Evolutionary conservation across 768 basidiomycete species (phyloP).

Genomic region (Podaxis carcinomalis): DNA sequence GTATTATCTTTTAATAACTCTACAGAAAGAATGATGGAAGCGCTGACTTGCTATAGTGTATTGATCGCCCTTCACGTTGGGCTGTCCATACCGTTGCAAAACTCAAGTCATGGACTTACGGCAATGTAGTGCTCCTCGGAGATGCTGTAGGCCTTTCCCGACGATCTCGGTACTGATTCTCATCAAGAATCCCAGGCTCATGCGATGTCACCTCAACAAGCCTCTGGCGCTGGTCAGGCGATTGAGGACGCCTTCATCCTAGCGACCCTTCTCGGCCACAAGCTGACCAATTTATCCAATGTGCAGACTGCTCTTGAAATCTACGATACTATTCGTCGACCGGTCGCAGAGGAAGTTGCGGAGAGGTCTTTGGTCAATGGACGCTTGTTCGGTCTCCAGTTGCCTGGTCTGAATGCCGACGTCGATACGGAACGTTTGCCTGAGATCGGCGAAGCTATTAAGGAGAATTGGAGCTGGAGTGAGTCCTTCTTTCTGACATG

Average conservation of each 20-base stretch:
- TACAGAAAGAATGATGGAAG: not conserved
- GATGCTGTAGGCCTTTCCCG: slow-evolving; percentile 32
- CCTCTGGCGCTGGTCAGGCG: slow-evolving; percentile 46
- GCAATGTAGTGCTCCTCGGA: slow-evolving; percentile 37
- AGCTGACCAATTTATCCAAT: slow-evolving; percentile 17
- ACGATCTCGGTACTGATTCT: not conserved
- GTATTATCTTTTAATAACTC: slow-evolving; percentile 21
- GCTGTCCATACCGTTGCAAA: slow-evolving; percentile 33
- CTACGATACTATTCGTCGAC: slow-evolving; percentile 34
- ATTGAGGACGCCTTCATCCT: slow-evolving; percentile 54
- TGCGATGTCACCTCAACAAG: slow-evolving; percentile 43
- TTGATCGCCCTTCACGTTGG: slow-evolving; percentile 34
- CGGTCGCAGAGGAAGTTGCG: slow-evolving; percentile 27
- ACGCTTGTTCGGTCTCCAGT: slow-evolving; percentile 22
- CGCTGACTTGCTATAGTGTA: slow-evolving; percentile 20
- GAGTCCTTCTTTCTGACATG: not conserved
- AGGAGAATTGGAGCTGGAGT: slow-evolving; percentile 27
- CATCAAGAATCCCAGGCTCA: slow-evolving; percentile 30
- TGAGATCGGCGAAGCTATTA: slow-evolving; percentile 24
- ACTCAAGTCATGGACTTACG: slow-evolving; percentile 32
- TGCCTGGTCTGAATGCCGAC: slow-evolving; percentile 18
- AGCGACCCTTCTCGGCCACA: slow-evolving; percentile 32
- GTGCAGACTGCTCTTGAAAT: slow-evolving; percentile 26
- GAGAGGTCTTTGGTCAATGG: slow-evolving; percentile 24
- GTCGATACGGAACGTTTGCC: slow-evolving; percentile 16